These are phyloP conservation scores for Ustilago curta DNA, from an alignment of 1,284 basidiomycete genomes.

Conservation along the genomic window DNA sequence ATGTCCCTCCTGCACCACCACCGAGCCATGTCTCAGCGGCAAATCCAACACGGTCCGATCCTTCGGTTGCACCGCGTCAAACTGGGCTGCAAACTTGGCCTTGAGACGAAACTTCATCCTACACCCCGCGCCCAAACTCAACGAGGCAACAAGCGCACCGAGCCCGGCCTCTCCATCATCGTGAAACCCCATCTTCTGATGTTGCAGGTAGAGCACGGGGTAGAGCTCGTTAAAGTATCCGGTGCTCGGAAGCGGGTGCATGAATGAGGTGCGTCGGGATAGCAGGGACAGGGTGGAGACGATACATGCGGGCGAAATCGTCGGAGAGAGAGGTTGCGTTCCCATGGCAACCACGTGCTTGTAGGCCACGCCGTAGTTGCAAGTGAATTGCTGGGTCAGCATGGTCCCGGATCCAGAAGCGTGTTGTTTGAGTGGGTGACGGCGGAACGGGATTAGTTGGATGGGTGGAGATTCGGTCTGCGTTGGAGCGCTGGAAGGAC, in stretches of 20 bases:
- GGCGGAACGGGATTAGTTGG: slow-evolving; percentile 30
- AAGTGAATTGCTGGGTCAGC: slow-evolving; percentile 56
- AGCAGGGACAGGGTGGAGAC: slow-evolving; percentile 24
- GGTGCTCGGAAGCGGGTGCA: too few relatives aligned
- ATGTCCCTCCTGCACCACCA: slow-evolving; percentile 40
- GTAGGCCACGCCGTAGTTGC: slow-evolving; percentile 55
- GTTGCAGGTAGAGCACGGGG: slow-evolving; percentile 48
- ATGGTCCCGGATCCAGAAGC: slow-evolving; percentile 21
- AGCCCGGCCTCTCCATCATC: slow-evolving; percentile 59
- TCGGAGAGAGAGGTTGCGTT: slow-evolving; percentile 20
- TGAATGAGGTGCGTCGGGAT: too few relatives aligned
- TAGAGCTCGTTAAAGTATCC: slow-evolving; percentile 56
- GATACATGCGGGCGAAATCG: slow-evolving; percentile 17
- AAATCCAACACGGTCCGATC: slow-evolving; percentile 30
- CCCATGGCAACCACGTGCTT: slow-evolving; percentile 51
- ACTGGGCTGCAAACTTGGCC: slow-evolving; percentile 7
- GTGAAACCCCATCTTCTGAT: slow-evolving; percentile 54
- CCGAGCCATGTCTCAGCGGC: slow-evolving; percentile 32
- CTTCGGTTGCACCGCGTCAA: not conserved
- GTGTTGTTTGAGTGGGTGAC: slow-evolving; percentile 39
- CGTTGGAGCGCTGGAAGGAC: too few relatives aligned
- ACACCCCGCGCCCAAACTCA: slow-evolving; percentile 46
- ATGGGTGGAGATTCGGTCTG: not conserved
- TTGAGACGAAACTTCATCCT: slow-evolving; percentile 55
- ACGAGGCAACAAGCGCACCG: slow-evolving; percentile 47